phyloP scores from a whole-genome alignment of 768 basidiomycete species.

The Coprinopsis strossmayeri region DNA sequence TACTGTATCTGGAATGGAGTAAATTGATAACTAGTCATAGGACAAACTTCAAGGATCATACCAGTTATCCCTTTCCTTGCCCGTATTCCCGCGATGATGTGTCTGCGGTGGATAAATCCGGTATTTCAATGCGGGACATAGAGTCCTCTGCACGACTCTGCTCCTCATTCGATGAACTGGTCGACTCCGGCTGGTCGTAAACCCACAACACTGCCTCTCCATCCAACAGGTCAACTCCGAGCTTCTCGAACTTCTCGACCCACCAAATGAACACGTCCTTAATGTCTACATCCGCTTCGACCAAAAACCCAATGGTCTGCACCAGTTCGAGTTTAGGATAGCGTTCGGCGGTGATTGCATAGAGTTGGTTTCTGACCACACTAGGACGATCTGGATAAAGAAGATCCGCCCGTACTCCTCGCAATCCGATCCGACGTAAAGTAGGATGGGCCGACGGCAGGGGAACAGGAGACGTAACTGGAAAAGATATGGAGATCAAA shows the following conservation, averaged over 20 bases:
- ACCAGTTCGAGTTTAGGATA: constrained; percentile 42
- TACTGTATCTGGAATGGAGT: no score
- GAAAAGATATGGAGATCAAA: constrained; percentile 37
- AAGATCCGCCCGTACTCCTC: constrained; percentile 32
- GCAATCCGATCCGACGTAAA: constrained; percentile 42
- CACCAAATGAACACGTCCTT: constrained; percentile 51
- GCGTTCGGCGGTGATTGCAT: constrained; percentile 32
- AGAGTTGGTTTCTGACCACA: constrained; percentile 31
- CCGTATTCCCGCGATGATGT: no score
- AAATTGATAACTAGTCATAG: no score
- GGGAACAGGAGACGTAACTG: constrained; percentile 25
- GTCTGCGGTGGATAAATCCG: no score
- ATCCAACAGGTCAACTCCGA: constrained; percentile 45
- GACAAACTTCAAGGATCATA: no score
- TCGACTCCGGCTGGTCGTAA: constrained; percentile 27
- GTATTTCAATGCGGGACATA: no score
- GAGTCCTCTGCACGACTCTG: no score
- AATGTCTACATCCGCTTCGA: constrained; percentile 38
- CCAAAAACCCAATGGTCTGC: constrained; percentile 41
- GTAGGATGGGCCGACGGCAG: constrained; percentile 22
- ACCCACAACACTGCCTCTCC: constrained; percentile 50
- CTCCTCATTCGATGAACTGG: not conserved
- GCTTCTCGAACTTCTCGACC: constrained; percentile 43
- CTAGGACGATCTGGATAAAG: constrained; percentile 38
- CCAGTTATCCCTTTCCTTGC: not conserved